These are phyloP conservation scores for Camillea tinctor DNA, from an alignment of 2,329 filamentous ascomycete genomes.

Conservation along the genomic window DNA sequence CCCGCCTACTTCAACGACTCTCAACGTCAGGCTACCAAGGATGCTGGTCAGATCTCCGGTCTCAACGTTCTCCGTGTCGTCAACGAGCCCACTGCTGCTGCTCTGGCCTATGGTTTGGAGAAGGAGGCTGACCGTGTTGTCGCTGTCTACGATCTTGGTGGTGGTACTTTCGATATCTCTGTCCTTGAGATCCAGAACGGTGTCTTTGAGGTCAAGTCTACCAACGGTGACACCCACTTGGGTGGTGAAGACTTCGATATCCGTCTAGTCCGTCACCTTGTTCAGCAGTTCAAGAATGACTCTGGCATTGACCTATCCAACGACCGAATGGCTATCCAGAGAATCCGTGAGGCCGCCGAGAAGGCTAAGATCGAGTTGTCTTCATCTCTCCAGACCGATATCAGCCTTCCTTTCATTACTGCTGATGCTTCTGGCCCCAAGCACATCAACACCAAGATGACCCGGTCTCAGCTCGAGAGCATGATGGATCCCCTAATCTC, in stretches of 20 bases:
- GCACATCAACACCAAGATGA: conserved; percentile 97
- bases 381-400: conserved; percentile 91
- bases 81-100: conserved; percentile 95
- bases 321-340: conserved; percentile 98
- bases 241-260: conserved; percentile 99
- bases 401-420: conserved; percentile 98
- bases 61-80: conserved; percentile 96
- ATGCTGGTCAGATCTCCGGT: conserved; percentile 93
- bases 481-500: conserved; percentile 87
- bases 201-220: conserved; percentile 98
- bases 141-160: conserved; percentile 96
- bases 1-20: conserved; percentile 99
- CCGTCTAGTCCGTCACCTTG: conserved; percentile 86
- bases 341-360: conserved; percentile 97
- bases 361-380: conserved; percentile 99
- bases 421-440: conserved; percentile 93
- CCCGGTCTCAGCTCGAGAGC: conserved; percentile 86
- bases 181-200: conserved; percentile 96
- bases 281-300: conserved; percentile 95
- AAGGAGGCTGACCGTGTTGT: conserved; percentile 89
- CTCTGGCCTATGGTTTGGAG: conserved; percentile 92
- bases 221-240: conserved; percentile 97
- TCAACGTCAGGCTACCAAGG: conserved; percentile 96
- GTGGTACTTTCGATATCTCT: conserved; percentile 99
- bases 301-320: conserved; percentile 83